phyloP scores from a whole-genome alignment of 768 basidiomycete species.

The Ephemerocybe angulata region DNA sequence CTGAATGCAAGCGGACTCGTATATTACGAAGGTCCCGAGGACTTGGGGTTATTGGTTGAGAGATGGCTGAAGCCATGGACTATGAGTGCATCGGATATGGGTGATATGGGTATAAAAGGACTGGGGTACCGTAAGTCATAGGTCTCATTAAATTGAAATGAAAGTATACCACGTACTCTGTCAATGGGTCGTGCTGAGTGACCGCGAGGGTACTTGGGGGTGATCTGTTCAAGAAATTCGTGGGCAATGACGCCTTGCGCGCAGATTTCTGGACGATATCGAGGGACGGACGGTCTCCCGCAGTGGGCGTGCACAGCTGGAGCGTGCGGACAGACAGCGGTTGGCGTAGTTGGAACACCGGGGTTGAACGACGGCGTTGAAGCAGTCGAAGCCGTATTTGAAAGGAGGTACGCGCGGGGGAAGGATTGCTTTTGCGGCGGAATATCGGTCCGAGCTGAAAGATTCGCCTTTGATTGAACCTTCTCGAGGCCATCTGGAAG shows the following conservation, averaged over 20 bases:
- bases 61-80: no score
- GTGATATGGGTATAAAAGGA: no score
- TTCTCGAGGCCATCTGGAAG: slow-evolving; percentile 21
- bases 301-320: slow-evolving; percentile 14
- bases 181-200: slow-evolving; percentile 16
- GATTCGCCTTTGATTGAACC: slow-evolving; percentile 9
- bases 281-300: slow-evolving; percentile 31
- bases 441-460: not conserved
- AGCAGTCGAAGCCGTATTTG: slow-evolving; percentile 14
- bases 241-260: slow-evolving; percentile 3
- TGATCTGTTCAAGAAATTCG: slow-evolving; percentile 2
- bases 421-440: slow-evolving; percentile 13
- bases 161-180: slow-evolving; percentile 55
- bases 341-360: slow-evolving; percentile 15
- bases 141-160: no score
- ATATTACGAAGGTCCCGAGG: no score
- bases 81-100: no score
- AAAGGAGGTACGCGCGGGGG: slow-evolving; percentile 23
- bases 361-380: slow-evolving; percentile 12
- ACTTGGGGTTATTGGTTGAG: no score
- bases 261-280: slow-evolving; percentile 26
- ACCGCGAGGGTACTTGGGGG: not conserved
- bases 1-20: no score
- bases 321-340: slow-evolving; percentile 27
- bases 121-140: no score